Evolutionary conservation across 306 rosid genomes (phyloP).

Genomic region (Acacia acuminata): DNA sequence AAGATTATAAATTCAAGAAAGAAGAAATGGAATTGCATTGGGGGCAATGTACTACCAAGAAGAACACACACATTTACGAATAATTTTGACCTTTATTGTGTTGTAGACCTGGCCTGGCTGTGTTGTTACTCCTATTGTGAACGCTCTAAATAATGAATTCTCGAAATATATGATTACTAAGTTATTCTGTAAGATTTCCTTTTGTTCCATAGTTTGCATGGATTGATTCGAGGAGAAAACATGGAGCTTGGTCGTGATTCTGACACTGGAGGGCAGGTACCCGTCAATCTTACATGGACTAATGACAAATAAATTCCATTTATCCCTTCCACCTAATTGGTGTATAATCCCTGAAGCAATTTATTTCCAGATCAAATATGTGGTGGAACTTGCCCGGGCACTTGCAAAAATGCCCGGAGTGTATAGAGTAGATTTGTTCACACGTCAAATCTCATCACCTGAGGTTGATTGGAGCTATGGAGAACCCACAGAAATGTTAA

Average conservation of each 20-base stretch:
- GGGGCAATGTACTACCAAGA: slow-evolving; percentile 17
- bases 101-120: slow-evolving; percentile 5
- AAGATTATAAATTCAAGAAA: not conserved
- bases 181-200: not conserved
- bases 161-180: not conserved
- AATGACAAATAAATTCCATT: not conserved
- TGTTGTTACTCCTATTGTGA: not conserved
- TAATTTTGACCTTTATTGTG: not conserved
- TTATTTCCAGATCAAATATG: slow-evolving; percentile 72
- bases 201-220: slow-evolving; percentile 64
- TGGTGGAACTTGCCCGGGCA: slow-evolving; percentile 89
- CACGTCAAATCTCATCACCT: slow-evolving; percentile 80
- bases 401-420: slow-evolving; percentile 91
- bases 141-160: slow-evolving; percentile 5
- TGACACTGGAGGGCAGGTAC: slow-evolving; percentile 97
- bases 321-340: not conserved
- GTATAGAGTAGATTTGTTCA: slow-evolving; percentile 83
- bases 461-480: slow-evolving; percentile 96
- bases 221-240: slow-evolving; percentile 85
- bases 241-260: slow-evolving; percentile 98
- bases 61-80: not conserved
- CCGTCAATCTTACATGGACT: slow-evolving; percentile 8
- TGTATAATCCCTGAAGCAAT: slow-evolving; percentile 23
- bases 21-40: not conserved
- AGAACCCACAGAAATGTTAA: slow-evolving; percentile 88